A percentile compares a stretch with the other conserved stretches of the same genome.
These are phyloP conservation scores for Paecilomyces dactylethromorphus DNA, from an alignment of 2,329 filamentous ascomycete genomes.

Conservation along the genomic window DNA sequence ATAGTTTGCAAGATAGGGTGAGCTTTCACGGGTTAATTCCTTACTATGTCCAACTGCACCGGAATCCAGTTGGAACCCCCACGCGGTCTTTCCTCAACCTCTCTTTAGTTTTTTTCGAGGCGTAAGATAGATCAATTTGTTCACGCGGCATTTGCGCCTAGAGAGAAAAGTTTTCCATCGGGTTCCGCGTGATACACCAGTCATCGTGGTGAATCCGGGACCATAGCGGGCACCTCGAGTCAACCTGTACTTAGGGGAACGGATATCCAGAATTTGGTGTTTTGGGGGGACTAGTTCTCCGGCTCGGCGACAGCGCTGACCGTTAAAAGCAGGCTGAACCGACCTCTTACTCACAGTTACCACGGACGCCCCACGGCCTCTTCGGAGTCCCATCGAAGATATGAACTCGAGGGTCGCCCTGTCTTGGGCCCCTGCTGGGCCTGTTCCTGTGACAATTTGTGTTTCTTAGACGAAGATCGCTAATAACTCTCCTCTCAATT, in stretches of 20 bases:
- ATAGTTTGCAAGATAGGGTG: not conserved
- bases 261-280: not conserved
- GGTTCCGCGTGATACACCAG: conserved; percentile 5
- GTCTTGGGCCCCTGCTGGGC: not conserved
- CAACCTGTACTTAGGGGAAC: conserved; percentile 45
- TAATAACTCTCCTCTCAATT: not conserved
- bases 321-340: conserved; percentile 44
- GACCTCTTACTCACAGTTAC: conserved; percentile 17
- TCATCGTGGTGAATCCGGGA: conserved; percentile 2
- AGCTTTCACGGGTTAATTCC: too few relatives aligned
- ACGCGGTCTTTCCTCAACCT: not conserved
- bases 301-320: conserved; percentile 14
- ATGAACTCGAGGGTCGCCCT: not conserved
- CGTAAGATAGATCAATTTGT: not conserved
- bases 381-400: not conserved
- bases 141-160: not conserved
- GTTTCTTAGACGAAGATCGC: not conserved
- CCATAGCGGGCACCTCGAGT: conserved; percentile 9
- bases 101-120: not conserved
- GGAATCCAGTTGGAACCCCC: not conserved
- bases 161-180: conserved; percentile 8
- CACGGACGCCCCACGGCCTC: conserved; percentile 8
- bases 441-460: not conserved
- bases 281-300: not conserved
- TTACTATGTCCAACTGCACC: not conserved